phyloP scores from a whole-genome alignment of 1,284 basidiomycete species.

The Sutorius eximius region DNA sequence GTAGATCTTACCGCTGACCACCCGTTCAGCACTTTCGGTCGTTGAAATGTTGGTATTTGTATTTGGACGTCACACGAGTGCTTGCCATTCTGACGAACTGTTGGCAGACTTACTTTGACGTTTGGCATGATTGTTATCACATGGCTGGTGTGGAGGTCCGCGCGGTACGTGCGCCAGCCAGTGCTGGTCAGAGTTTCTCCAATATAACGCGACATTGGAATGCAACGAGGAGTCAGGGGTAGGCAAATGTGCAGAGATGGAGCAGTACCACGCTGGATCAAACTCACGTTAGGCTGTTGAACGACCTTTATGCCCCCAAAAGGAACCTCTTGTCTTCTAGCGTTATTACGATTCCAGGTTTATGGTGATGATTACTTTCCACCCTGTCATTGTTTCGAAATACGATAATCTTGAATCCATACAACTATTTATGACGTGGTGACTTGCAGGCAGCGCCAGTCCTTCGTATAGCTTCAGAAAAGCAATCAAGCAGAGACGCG shows the following conservation, averaged over 20 bases:
- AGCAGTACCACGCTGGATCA: not conserved
- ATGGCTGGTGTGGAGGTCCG: slow-evolving; percentile 52
- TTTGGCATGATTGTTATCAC: slow-evolving; percentile 43
- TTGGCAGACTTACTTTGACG: slow-evolving; percentile 43
- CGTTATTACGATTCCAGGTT: slow-evolving; percentile 3
- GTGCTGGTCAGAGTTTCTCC: slow-evolving; percentile 30
- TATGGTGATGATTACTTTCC: not conserved
- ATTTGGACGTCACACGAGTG: not conserved
- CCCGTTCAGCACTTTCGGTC: slow-evolving; percentile 41
- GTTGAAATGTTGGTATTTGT: slow-evolving; percentile 43
- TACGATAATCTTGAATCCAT: not conserved
- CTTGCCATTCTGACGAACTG: slow-evolving; percentile 5
- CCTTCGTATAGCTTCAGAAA: not conserved
- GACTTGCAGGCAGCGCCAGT: not conserved
- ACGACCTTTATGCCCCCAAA: slow-evolving; percentile 1
- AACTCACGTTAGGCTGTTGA: not conserved
- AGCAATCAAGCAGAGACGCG: not conserved
- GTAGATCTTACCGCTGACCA: slow-evolving; percentile 9
- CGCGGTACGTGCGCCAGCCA: slow-evolving; percentile 35
- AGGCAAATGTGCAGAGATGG: slow-evolving; percentile 1
- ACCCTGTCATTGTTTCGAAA: not conserved
- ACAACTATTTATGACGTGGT: not conserved
- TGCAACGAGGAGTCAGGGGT: slow-evolving; percentile 3
- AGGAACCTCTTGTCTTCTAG: not conserved
- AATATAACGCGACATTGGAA: slow-evolving; percentile 17